Percentiles rank a stretch among this genome's conserved stretches.
Evolutionary conservation across 75 land plant species (phyloP).

Genomic region (Pinus tabuliformis): DNA sequence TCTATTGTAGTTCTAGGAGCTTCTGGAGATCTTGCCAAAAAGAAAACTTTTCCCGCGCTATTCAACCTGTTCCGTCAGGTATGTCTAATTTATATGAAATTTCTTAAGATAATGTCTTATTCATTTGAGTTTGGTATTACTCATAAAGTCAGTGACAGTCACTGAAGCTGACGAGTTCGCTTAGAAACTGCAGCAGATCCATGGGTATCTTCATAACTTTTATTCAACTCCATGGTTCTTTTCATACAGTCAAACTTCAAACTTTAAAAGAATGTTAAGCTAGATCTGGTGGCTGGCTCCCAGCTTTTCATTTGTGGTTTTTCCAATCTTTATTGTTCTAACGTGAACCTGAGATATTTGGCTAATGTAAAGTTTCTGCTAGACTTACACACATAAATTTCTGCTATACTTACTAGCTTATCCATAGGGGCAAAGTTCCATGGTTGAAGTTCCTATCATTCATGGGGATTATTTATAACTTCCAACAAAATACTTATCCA

Average conservation of each 20-base stretch:
- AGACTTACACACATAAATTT: background rate
- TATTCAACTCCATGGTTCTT: background rate
- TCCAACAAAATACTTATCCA: too few species aligned
- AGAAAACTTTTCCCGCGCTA: constrained; percentile 91
- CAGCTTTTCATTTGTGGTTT: background rate
- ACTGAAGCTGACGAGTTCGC: background rate
- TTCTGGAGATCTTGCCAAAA: constrained; percentile 96
- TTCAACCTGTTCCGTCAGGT: constrained; percentile 79
- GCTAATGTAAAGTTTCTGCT: background rate
- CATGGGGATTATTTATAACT: too few species aligned
- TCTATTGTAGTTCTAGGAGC: constrained; percentile 87
- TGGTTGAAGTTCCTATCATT: too few species aligned
- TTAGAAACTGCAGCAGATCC: background rate
- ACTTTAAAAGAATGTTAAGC: background rate
- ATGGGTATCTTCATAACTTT: background rate
- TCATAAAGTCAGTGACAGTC: background rate
- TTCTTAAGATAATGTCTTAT: background rate
- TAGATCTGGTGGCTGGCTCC: background rate
- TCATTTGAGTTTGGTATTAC: background rate
- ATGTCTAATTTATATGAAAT: background rate
- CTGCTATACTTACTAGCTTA: too few species aligned
- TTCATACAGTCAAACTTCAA: background rate
- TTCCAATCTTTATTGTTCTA: background rate
- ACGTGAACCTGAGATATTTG: background rate
- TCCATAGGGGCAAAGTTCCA: too few species aligned